Conservation (phyloP, 176 grass and related monocot species). For the Tuctoria greenei region DNA sequence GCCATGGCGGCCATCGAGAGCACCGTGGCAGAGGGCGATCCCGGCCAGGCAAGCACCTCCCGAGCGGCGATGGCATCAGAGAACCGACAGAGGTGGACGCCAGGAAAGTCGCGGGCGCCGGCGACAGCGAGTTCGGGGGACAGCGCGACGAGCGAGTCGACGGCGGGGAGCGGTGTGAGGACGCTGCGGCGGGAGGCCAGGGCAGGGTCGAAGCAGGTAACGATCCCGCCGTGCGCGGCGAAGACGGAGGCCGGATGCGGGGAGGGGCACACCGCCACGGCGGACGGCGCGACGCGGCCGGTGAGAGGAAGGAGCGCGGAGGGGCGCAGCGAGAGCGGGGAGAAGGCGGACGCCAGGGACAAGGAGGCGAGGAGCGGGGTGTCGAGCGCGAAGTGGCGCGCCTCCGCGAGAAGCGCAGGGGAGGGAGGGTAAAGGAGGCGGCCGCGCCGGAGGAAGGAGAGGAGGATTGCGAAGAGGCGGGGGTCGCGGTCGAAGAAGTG, state of each 20-base stretch:
- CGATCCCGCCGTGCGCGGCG: conserved; percentile 60
- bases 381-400: conserved; percentile 48
- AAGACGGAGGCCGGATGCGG: conserved; percentile 37
- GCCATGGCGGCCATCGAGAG: conserved; percentile 48
- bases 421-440: conserved; percentile 33
- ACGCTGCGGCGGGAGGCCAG: conserved; percentile 43
- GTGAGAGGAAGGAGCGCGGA: conserved; percentile 45
- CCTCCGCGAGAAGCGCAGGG: conserved; percentile 56
- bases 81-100: conserved; percentile 66
- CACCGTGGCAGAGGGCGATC: conserved; percentile 52
- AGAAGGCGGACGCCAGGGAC: conserved; percentile 41
- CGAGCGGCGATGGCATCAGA: not conserved
- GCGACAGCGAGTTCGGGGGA: conserved; percentile 46
- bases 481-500: conserved; percentile 82
- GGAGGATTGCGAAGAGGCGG: conserved; percentile 57
- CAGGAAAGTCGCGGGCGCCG: conserved; percentile 62
- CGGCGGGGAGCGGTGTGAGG: conserved; percentile 62
- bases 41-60: conserved; percentile 61
- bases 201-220: conserved; percentile 57
- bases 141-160: conserved; percentile 64
- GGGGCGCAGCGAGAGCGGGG: conserved; percentile 47
- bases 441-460: conserved; percentile 75
- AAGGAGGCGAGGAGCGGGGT: conserved; percentile 43
- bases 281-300: conserved; percentile 49
- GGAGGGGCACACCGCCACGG: conserved; percentile 35